Base-by-base conservation (phyloP, 768 basidiomycete genomes). In the Boletus reticulatus region DNA sequence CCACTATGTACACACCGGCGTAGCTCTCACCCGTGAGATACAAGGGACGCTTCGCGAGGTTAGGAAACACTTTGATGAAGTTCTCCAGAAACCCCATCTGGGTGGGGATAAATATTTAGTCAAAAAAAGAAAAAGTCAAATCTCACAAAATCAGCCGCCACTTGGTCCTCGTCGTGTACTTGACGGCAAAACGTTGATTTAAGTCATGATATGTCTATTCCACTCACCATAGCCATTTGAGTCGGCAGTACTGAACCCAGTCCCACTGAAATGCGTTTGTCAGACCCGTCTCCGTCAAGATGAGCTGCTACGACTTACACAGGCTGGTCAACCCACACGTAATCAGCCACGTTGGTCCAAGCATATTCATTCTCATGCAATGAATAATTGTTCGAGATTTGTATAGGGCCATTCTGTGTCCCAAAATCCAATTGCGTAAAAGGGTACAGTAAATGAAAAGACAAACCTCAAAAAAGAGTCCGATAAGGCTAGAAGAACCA, bases 301-400 rank as follows among this genome's bases (percentile, higher is more conserved):
- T 20, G n/a, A 36, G 45, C 4, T 6, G 36, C n/a, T 27, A 27
- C 24, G 24, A 66, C 76, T 3, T 63, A 76, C 65, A 87, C 87
- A 45, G 87, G 88, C 53, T 89, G 84, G 62, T 90, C 89, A 47
- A 90, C 73, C 85, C 85, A 89, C 38, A 89, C 77, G 58, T 80
- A 83, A 67, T 90, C 88, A 2, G 84, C 80, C 20, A 87, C 65
- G 22, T 71, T 77, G 55, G 78, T 73, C 83, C 85, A 88, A 59
- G 80, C 78, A 65, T 82, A 77, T 4, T 76, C 64, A 58, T 89
- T 88, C 13, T 75, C 62, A 16, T 71, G 72, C 3, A 80, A 66
- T 10, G 74, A 76, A 53, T 81, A 82, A 61, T 89, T 72, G 52
- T 69, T 68, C 14, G 76, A 73, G 44, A 90, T 75, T 4, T 76